Conservation (phyloP, 768 basidiomycete species). For the Leccinellum albellum region DNA sequence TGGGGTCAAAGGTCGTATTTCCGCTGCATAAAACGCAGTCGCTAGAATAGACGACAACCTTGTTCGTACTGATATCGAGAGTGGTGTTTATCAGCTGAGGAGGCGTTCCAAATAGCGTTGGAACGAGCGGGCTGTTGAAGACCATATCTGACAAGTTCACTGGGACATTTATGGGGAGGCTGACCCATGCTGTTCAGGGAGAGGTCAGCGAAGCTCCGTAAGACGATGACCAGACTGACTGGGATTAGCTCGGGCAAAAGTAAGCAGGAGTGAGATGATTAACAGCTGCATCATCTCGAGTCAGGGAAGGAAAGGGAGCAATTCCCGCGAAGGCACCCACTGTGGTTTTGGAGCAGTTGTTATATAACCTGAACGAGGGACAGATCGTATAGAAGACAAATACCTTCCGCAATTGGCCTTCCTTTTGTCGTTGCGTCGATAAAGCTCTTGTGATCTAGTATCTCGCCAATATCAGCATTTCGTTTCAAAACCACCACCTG, state of each 20-base stretch:
- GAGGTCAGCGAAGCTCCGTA: too few relatives aligned
- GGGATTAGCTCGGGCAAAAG: background rate
- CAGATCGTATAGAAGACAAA: too few relatives aligned
- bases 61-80: slow-evolving; percentile 16
- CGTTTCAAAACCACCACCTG: too few relatives aligned
- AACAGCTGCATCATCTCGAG: background rate
- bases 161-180: slow-evolving; percentile 13
- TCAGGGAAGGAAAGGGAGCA: too few relatives aligned
- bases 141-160: slow-evolving; percentile 8
- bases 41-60: slow-evolving; percentile 19
- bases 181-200: slow-evolving; percentile 14
- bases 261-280: background rate
- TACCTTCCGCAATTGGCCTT: too few relatives aligned
- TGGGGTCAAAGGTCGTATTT: slow-evolving; percentile 13
- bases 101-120: slow-evolving; percentile 16
- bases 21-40: slow-evolving; percentile 21
- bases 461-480: too few relatives aligned
- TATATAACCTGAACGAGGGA: too few relatives aligned
- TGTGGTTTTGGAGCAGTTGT: too few relatives aligned
- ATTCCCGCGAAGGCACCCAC: too few relatives aligned
- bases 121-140: slow-evolving; percentile 16
- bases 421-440: too few relatives aligned
- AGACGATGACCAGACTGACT: background rate
- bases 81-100: slow-evolving; percentile 15
- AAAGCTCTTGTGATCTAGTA: too few relatives aligned